These are phyloP conservation scores for Lasiosphaeris hirsuta DNA, from an alignment of 495 filamentous ascomycete genomes.

Conservation along the genomic window DNA sequence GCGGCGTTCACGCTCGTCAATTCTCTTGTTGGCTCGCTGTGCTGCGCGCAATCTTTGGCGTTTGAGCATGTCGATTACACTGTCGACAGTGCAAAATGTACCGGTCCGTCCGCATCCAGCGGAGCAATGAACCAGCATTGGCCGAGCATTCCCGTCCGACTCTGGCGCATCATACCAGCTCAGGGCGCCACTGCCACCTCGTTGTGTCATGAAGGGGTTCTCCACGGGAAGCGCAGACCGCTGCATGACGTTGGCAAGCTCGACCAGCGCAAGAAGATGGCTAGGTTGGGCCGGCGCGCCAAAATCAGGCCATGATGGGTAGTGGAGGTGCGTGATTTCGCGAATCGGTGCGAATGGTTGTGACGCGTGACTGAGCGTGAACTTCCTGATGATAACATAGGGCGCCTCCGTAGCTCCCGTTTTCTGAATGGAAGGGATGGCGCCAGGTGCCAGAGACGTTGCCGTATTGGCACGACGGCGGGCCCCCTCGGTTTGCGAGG, in stretches of 20 bases:
- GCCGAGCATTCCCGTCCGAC: conserved; percentile 49
- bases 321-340: conserved; percentile 94
- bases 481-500: conserved; percentile 18
- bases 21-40: conserved; percentile 31
- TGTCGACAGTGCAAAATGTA: conserved; percentile 94
- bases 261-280: conserved; percentile 81
- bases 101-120: conserved; percentile 95
- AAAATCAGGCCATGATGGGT: conserved; percentile 93
- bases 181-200: conserved; percentile 21
- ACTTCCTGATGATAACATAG: conserved; percentile 80
- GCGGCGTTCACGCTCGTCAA: conserved; percentile 35
- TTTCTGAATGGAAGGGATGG: conserved; percentile 24
- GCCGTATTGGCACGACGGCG: conserved; percentile 47
- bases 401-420: conserved; percentile 51
- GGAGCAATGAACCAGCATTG: conserved; percentile 90
- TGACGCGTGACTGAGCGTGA: conserved; percentile 71
- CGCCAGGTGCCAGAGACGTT: conserved; percentile 22
- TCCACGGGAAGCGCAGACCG: conserved; percentile 34
- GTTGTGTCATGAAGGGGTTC: not conserved
- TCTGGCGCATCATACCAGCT: conserved; percentile 53
- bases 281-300: conserved; percentile 85
- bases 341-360: conserved; percentile 83
- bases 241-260: conserved; percentile 70
- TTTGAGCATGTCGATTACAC: conserved; percentile 89
- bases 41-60: conserved; percentile 54